Conservation (phyloP, 345 rosid genomes). For the Lepidium didymum region DNA sequence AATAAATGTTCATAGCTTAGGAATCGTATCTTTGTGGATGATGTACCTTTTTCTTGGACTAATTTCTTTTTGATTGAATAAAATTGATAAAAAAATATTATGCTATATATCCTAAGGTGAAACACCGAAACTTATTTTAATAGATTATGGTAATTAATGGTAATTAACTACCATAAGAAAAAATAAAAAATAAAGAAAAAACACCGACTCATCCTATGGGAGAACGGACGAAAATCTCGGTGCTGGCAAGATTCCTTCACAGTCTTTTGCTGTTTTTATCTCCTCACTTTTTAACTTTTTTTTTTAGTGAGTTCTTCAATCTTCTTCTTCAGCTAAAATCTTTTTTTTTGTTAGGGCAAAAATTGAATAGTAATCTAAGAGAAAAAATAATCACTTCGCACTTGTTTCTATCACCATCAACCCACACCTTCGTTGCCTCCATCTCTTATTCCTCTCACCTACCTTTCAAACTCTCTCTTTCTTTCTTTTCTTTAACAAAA, state of each 20-base stretch:
- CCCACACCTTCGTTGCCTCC: slow-evolving; percentile 25
- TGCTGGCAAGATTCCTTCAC: slow-evolving; percentile 71
- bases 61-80: too few relatives aligned
- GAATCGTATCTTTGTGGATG: too few relatives aligned
- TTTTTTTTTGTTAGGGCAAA: not conserved
- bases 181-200: not conserved
- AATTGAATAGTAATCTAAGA: not conserved
- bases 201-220: slow-evolving; percentile 36
- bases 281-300: not conserved
- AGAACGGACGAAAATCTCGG: slow-evolving; percentile 54
- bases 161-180: not conserved
- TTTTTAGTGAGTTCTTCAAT: not conserved
- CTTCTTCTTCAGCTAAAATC: slow-evolving; percentile 1
- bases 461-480: slow-evolving; percentile 13
- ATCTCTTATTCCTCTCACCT: slow-evolving; percentile 8
- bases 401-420: slow-evolving; percentile 30
- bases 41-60: too few relatives aligned
- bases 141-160: too few relatives aligned
- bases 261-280: slow-evolving; percentile 17
- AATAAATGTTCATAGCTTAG: too few relatives aligned
- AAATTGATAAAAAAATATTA: too few relatives aligned
- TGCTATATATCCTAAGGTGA: too few relatives aligned
- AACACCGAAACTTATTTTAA: too few relatives aligned
- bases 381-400: slow-evolving; percentile 33
- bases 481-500: not conserved